Evolutionary conservation across 2,329 filamentous ascomycete genomes (phyloP).

Genomic region (Botrytis cinerea): DNA sequence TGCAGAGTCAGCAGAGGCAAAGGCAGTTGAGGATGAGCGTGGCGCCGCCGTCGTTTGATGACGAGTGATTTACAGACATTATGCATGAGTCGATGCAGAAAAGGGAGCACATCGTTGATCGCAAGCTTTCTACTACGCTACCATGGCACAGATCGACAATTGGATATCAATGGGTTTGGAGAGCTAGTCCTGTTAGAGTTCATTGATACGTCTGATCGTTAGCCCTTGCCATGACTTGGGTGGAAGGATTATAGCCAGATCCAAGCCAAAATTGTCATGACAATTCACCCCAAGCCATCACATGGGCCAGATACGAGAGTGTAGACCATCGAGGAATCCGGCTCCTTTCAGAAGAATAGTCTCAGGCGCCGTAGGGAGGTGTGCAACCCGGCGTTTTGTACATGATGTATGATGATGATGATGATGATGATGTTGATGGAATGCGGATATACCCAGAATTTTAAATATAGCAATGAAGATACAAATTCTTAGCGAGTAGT

Average conservation of each 20-base stretch:
- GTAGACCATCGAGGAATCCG: too few species aligned
- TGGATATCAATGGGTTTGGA: too few species aligned
- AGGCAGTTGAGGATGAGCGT: constrained; percentile 73
- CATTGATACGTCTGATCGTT: too few species aligned
- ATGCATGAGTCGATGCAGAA: neutral
- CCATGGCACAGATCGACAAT: neutral
- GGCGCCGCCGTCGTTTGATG: constrained; percentile 45
- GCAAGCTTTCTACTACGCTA: neutral
- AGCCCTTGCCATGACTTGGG: too few species aligned
- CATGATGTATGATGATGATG: neutral
- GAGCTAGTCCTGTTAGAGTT: too few species aligned
- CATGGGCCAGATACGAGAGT: neutral
- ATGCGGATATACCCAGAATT: neutral
- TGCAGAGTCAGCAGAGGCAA: constrained; percentile 69
- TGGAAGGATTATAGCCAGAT: neutral
- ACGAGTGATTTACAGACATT: neutral
- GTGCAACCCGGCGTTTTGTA: neutral
- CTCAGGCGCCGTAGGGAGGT: neutral
- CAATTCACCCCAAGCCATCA: neutral
- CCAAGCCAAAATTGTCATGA: neutral
- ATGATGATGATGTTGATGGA: neutral
- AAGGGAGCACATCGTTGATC: neutral
- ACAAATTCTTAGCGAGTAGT: neutral
- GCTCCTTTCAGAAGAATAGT: neutral
- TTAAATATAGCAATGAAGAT: neutral